These are phyloP conservation scores for Colletotrichum tamarilloi DNA, from an alignment of 2,329 filamentous ascomycete genomes.

Conservation along the genomic window DNA sequence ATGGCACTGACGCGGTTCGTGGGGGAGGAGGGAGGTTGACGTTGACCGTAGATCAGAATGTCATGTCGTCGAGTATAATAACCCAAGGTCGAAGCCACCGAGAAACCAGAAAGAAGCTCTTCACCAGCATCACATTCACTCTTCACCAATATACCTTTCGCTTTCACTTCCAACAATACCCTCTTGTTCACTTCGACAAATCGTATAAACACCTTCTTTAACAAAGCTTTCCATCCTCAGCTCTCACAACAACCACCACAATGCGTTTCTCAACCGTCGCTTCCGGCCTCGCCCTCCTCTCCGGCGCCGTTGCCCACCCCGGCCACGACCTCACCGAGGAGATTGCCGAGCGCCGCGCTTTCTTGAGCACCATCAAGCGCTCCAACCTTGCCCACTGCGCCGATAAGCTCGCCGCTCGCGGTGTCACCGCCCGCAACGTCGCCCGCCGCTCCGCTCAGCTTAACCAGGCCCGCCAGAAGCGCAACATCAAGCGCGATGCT, in stretches of 20 bases:
- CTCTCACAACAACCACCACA: neutral
- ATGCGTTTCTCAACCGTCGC: slow-evolving; percentile 33
- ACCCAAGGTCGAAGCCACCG: neutral
- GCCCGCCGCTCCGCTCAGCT: slow-evolving; percentile 55
- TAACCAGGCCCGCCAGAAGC: slow-evolving; percentile 53
- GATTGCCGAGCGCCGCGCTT: slow-evolving; percentile 59
- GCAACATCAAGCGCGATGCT: slow-evolving; percentile 45
- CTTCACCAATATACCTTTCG: neutral
- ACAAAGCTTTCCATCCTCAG: neutral
- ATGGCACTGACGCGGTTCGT: slow-evolving; percentile 6
- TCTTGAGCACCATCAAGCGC: slow-evolving; percentile 52
- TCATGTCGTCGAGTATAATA: slow-evolving; percentile 18
- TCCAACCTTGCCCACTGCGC: slow-evolving; percentile 59
- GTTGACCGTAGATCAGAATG: neutral
- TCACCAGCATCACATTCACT: slow-evolving; percentile 22
- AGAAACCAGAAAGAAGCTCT: neutral
- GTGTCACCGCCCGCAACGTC: slow-evolving; percentile 55
- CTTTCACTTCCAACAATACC: neutral
- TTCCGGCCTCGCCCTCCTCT: slow-evolving; percentile 32
- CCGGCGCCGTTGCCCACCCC: slow-evolving; percentile 52
- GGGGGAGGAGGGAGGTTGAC: neutral
- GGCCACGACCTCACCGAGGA: slow-evolving; percentile 61
- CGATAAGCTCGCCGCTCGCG: slow-evolving; percentile 57
- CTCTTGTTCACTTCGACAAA: slow-evolving; percentile 11
- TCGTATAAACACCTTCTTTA: slow-evolving; percentile 14